Conservation (phyloP, 306 rosid species). For the Vachellia pachyceras region DNA sequence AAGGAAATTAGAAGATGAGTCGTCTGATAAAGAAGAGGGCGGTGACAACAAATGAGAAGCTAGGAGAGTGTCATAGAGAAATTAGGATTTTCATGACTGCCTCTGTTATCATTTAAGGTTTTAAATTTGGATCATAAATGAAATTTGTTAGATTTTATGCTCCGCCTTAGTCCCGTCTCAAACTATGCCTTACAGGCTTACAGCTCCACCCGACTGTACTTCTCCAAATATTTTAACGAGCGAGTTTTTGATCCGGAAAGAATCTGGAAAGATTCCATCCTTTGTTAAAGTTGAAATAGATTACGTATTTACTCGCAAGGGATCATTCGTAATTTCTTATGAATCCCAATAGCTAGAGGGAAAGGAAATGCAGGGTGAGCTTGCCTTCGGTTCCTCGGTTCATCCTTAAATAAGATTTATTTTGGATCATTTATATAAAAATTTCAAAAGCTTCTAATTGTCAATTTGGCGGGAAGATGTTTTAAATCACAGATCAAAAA, state of each 20-base stretch:
- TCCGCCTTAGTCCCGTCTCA: background rate
- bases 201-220: background rate
- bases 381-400: too few species aligned
- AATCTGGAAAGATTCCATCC: slow-evolving; percentile 16
- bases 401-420: too few species aligned
- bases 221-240: background rate
- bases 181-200: background rate
- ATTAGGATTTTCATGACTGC: slow-evolving; percentile 30
- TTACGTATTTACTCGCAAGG: background rate
- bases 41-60: slow-evolving; percentile 40
- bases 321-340: background rate
- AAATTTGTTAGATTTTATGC: slow-evolving; percentile 30
- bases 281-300: background rate
- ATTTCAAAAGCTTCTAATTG: background rate
- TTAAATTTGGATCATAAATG: slow-evolving; percentile 24
- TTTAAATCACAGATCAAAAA: background rate
- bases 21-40: slow-evolving; percentile 43
- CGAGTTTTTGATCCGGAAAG: background rate
- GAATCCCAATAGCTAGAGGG: background rate
- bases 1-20: slow-evolving; percentile 60
- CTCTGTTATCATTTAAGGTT: background rate
- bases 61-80: slow-evolving; percentile 23
- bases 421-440: too few species aligned
- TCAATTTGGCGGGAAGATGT: background rate
- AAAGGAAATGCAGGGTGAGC: too few species aligned